Conservation (phyloP, 2,329 filamentous ascomycete genomes). For the Aureobasidium sp. region DNA sequence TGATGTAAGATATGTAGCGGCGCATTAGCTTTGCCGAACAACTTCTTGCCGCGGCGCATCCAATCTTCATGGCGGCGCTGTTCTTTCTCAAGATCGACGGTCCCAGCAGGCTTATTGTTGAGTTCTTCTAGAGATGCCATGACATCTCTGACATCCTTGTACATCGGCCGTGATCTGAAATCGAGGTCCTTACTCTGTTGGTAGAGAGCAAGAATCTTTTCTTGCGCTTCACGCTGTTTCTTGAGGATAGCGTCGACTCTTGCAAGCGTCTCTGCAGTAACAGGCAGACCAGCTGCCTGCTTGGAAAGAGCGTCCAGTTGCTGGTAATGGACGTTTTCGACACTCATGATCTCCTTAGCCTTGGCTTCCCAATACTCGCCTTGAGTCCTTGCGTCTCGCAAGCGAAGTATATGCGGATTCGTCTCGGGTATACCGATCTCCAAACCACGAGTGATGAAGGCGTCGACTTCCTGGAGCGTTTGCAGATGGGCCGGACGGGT, state of each 20-base stretch:
- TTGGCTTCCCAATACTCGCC: conserved; percentile 90
- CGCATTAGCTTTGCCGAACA: conserved; percentile 97
- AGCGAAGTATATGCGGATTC: conserved; percentile 71
- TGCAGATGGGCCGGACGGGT: conserved; percentile 51
- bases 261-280: conserved; percentile 71
- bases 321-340: conserved; percentile 85
- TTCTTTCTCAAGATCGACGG: conserved; percentile 87
- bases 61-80: conserved; percentile 95
- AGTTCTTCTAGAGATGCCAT: conserved; percentile 81
- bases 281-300: conserved; percentile 73
- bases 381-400: conserved; percentile 66
- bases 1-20: conserved; percentile 91
- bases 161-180: conserved; percentile 73
- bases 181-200: conserved; percentile 69
- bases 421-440: conserved; percentile 71
- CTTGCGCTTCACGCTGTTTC: conserved; percentile 91
- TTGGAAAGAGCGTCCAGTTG: conserved; percentile 86
- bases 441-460: conserved; percentile 69
- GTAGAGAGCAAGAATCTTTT: conserved; percentile 75
- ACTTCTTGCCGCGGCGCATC: conserved; percentile 96
- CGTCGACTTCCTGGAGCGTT: conserved; percentile 69
- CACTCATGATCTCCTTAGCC: conserved; percentile 85
- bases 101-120: conserved; percentile 86
- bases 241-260: conserved; percentile 86
- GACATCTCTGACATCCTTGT: conserved; percentile 82